Base-by-base conservation (phyloP, 2,329 filamentous ascomycete species). In the Arthrobotrys musiformis region DNA sequence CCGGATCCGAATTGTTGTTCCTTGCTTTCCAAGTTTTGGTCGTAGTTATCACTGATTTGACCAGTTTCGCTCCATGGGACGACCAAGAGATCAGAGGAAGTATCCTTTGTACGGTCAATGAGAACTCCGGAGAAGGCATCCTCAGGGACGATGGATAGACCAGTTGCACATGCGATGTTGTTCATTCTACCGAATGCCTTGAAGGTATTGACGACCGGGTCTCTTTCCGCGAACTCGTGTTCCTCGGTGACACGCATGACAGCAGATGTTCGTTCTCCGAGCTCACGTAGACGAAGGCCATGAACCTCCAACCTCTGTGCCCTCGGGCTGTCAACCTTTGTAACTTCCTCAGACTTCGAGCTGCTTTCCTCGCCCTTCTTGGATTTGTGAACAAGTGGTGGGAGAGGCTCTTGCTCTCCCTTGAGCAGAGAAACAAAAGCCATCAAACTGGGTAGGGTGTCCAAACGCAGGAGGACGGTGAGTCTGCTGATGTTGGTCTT, bases 211-310 rank as follows among this genome's bases (percentile, higher is more conserved):
- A 97, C 89, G 2, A 98, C 90, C 0, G 94, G 93, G 81, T 98
- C 94, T 81, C 88, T 87, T 5, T 88, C 86, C 26, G 88, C 88
- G 77, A 90, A 88, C 58, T 95, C 92, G 42, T 93, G 91, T 2
- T 91, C 87, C 81, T 96, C 93, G 0, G 93, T 91, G 9, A 97
- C 93, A 80, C 93, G 91, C 94, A 98, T 98, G 80, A 97, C 94
- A 17, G 93, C 94, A 0, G 94, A 97, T 46, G 93, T 92, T 87
- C 94, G 93, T 81, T 97, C 94, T 0, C 93, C 96, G 11, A 98
- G 88, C 82, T 96, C 92, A 58, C 96, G 85, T 15, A 98, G 87
- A 13, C 94, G 91, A n/a, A 97, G 85, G 33, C 93, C 94, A 81
- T 97, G 93, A 0, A 93, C 91, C 81, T 92, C 88, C 0, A 94